Percentiles rank a stretch among this genome's conserved stretches.
These are phyloP conservation scores for Primulina eburnea DNA, from an alignment of 257 asterid genomes.

Conservation along the genomic window DNA sequence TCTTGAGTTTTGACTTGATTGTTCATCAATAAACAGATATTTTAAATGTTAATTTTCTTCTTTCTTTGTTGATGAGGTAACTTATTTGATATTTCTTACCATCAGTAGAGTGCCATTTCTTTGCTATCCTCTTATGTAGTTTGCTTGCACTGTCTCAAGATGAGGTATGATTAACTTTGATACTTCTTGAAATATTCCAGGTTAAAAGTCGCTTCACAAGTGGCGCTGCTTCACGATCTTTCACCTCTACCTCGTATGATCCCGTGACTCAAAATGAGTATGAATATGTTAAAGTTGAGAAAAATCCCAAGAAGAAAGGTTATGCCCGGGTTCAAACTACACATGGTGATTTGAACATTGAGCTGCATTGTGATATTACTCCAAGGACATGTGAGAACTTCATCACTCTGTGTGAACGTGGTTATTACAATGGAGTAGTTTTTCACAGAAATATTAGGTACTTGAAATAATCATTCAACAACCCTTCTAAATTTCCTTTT, in stretches of 20 bases:
- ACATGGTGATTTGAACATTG: conserved; percentile 94
- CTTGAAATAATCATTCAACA: not conserved
- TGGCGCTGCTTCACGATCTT: conserved; percentile 96
- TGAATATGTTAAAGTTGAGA: conserved; percentile 92
- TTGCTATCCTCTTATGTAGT: conserved; percentile 8
- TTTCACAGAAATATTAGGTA: conserved; percentile 94
- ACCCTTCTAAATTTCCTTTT: not conserved
- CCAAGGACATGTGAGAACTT: conserved; percentile 95
- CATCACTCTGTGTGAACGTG: conserved; percentile 77
- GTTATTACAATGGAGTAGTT: conserved; percentile 81
- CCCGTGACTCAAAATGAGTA: conserved; percentile 86
- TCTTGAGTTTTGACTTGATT: too few relatives aligned
- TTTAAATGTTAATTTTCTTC: conserved; percentile 12
- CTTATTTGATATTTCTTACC: conserved; percentile 3
- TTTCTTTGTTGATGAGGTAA: conserved; percentile 6
- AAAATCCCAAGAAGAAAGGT: conserved; percentile 89
- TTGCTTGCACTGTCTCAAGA: not conserved
- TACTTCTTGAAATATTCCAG: conserved; percentile 39
- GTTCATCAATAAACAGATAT: not conserved
- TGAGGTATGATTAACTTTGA: conserved; percentile 20
- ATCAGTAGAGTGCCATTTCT: not conserved
- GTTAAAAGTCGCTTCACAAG: conserved; percentile 91
- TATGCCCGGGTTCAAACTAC: conserved; percentile 83
- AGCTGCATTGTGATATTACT: conserved; percentile 91
- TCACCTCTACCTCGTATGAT: conserved; percentile 90